A percentile compares a stretch with the other conserved stretches of the same genome.
These are phyloP conservation scores for Tricholoma sp. DNA, from an alignment of 768 basidiomycete species.

Conservation along the genomic window DNA sequence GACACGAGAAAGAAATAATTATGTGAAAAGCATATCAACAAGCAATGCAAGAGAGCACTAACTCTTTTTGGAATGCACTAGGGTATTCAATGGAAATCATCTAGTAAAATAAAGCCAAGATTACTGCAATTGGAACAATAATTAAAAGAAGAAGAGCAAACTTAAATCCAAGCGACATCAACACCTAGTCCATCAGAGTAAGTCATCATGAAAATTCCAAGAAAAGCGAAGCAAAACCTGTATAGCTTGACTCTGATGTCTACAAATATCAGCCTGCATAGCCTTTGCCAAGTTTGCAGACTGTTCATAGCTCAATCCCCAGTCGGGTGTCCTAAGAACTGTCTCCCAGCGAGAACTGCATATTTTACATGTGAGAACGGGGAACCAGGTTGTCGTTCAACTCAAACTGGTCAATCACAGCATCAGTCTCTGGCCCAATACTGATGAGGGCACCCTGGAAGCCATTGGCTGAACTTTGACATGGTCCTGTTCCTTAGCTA, in stretches of 20 bases:
- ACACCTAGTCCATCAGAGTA: neutral
- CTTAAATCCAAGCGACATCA: neutral
- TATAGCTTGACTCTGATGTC: neutral
- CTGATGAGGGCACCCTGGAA: conserved; percentile 1
- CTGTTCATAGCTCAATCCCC: conserved; percentile 8
- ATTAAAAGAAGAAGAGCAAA: neutral
- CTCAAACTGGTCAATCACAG: neutral
- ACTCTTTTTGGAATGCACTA: neutral
- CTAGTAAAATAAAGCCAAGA: too few relatives aligned
- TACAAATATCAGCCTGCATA: neutral
- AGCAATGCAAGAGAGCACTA: neutral
- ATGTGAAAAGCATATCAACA: neutral
- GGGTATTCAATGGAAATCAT: neutral
- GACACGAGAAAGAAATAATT: neutral
- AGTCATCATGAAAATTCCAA: neutral
- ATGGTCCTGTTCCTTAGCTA: neutral
- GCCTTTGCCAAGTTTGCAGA: conserved; percentile 4
- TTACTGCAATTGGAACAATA: too few relatives aligned
- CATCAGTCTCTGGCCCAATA: neutral
- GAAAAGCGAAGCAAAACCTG: neutral
- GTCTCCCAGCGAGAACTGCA: conserved; percentile 6
- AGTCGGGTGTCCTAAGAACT: neutral
- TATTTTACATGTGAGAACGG: neutral
- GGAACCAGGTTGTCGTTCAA: conserved; percentile 2
- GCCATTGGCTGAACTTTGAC: neutral